Evolutionary conservation across 139 green algal species (phyloP).

Genomic region (Picochlorum sp.): DNA sequence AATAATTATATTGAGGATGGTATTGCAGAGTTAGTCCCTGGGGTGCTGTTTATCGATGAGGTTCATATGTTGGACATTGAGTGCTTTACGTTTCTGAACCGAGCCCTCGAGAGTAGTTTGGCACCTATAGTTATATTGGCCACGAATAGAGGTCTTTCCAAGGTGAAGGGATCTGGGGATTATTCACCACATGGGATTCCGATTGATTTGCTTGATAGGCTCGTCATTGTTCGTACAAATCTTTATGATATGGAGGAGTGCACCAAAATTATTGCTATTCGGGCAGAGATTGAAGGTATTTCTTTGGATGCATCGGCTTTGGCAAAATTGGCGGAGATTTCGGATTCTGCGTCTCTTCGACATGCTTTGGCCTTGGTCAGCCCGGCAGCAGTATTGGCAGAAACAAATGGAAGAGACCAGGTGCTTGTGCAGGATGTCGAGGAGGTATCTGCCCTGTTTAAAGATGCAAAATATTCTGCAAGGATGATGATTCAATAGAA

Average conservation of each 20-base stretch:
- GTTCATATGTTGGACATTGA: constrained; percentile 97
- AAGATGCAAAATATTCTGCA: constrained; percentile 88
- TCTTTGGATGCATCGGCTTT: constrained; percentile 80
- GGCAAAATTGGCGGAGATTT: constrained; percentile 78
- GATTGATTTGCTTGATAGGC: constrained; percentile 91
- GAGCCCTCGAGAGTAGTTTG: constrained; percentile 81
- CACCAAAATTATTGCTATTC: constrained; percentile 83
- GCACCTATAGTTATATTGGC: constrained; percentile 97
- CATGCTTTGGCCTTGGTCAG: constrained; percentile 80
- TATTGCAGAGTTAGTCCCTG: constrained; percentile 90
- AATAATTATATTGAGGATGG: constrained; percentile 47
- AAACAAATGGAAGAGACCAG: constrained; percentile 46
- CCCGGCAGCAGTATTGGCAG: constrained; percentile 60
- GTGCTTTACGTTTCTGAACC: constrained; percentile 98
- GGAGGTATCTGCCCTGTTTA: constrained; percentile 76
- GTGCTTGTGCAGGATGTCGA: constrained; percentile 64
- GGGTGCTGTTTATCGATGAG: constrained; percentile 98
- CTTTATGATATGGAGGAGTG: constrained; percentile 80
- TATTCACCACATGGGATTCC: constrained; percentile 88
- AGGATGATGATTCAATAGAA: constrained; percentile 77
- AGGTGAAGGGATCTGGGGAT: constrained; percentile 80
- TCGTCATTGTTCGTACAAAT: constrained; percentile 96
- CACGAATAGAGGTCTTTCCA: constrained; percentile 93
- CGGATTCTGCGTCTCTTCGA: constrained; percentile 73
- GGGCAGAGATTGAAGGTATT: constrained; percentile 88